phyloP scores from a whole-genome alignment of 345 rosid genomes.

The Cardamine chenopodiifolia region DNA sequence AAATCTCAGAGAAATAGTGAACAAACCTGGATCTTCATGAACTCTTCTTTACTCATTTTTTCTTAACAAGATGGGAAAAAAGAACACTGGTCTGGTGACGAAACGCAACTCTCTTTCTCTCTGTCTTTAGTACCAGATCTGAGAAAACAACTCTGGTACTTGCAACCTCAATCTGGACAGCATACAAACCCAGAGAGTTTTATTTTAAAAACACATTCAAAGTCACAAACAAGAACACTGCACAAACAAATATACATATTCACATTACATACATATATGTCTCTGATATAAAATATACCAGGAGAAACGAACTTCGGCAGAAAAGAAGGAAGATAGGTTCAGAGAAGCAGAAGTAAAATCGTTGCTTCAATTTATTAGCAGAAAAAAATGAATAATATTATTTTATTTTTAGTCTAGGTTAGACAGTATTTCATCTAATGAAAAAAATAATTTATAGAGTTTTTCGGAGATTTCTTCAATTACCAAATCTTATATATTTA shows the following conservation, averaged over 20 bases:
- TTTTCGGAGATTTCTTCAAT: background rate
- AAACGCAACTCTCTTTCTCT: constrained; percentile 8
- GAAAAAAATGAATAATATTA: background rate
- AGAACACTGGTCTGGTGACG: background rate
- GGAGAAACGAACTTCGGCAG: background rate
- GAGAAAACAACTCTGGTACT: constrained; percentile 37
- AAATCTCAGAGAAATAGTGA: constrained; percentile 21
- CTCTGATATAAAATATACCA: constrained; percentile 22
- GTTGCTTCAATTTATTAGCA: constrained; percentile 35
- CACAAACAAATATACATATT: background rate
- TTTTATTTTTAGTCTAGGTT: background rate
- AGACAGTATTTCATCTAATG: background rate
- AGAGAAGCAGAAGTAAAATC: constrained; percentile 36
- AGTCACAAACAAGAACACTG: background rate
- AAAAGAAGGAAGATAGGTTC: background rate
- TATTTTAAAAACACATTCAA: constrained; percentile 3
- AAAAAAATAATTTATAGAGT: background rate
- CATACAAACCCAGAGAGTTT: background rate
- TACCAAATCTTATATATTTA: background rate
- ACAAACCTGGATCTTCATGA: constrained; percentile 91
- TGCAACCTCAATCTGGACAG: constrained; percentile 16
- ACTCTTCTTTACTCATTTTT: constrained; percentile 96
- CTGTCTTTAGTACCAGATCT: constrained; percentile 51
- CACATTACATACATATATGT: background rate
- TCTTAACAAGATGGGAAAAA: background rate